phyloP scores from a whole-genome alignment of 768 basidiomycete species.

The Leucocoprinus sp. region DNA sequence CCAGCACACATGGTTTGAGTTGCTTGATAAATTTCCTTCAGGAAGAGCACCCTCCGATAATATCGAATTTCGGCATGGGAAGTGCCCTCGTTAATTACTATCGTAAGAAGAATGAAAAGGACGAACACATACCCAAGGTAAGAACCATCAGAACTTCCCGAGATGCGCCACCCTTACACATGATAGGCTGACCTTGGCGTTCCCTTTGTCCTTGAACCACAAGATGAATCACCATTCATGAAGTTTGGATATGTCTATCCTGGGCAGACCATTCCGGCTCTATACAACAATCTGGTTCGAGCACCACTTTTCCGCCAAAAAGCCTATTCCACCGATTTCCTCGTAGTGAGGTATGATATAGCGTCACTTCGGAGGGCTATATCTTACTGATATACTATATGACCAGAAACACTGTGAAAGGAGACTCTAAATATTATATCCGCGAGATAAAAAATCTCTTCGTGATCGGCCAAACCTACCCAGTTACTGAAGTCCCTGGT shows the following conservation, averaged over 20 bases:
- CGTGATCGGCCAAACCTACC: conserved; percentile 94
- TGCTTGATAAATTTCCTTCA: conserved; percentile 23
- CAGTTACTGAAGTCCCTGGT: conserved; percentile 92
- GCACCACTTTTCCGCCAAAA: conserved; percentile 94
- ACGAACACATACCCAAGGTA: conserved; percentile 88
- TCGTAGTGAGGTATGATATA: conserved; percentile 72
- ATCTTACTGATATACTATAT: conserved; percentile 4
- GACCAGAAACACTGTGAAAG: conserved; percentile 75
- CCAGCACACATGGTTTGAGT: neutral
- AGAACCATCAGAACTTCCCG: conserved; percentile 12
- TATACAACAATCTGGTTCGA: conserved; percentile 93
- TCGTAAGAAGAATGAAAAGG: conserved; percentile 90
- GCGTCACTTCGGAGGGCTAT: neutral
- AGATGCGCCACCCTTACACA: conserved; percentile 4
- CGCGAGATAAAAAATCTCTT: conserved; percentile 93
- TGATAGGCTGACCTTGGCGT: conserved; percentile 84
- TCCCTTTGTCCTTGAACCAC: conserved; percentile 91
- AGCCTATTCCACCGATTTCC: conserved; percentile 82
- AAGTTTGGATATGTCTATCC: conserved; percentile 93
- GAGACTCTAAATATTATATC: conserved; percentile 82
- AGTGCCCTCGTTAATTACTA: conserved; percentile 97
- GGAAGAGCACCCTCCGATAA: conserved; percentile 97
- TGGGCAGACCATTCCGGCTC: conserved; percentile 83
- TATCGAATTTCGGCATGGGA: conserved; percentile 97
- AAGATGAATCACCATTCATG: conserved; percentile 98